Evolutionary conservation across 139 green algal genomes (phyloP).

Genomic region (Chlorokybus atmophyticus): DNA sequence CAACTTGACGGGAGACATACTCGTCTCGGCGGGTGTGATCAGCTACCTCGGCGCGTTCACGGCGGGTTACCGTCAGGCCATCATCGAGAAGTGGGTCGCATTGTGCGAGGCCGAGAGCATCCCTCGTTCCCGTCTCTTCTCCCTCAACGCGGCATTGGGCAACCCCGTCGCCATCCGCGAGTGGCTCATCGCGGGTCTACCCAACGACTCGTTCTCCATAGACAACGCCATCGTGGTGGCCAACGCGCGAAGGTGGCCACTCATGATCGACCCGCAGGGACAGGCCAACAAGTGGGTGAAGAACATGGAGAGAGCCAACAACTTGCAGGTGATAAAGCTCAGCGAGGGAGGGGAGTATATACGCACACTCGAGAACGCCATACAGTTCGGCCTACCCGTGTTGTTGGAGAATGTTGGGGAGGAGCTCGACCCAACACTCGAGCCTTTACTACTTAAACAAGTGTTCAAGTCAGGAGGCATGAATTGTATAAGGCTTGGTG

Average conservation of each 20-base stretch:
- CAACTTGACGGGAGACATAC: conserved; percentile 66
- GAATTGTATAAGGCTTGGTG: conserved; percentile 32
- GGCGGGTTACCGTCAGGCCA: conserved; percentile 16
- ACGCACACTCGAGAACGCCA: conserved; percentile 34
- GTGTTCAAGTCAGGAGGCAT: conserved; percentile 32
- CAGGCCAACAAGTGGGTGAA: conserved; percentile 38
- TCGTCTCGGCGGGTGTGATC: conserved; percentile 26
- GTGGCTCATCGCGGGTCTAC: conserved; percentile 32
- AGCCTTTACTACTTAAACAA: conserved; percentile 32
- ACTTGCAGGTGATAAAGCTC: conserved; percentile 32
- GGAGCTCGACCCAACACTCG: conserved; percentile 34
- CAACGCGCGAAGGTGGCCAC: conserved; percentile 29
- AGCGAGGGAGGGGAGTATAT: conserved; percentile 25
- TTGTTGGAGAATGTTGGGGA: conserved; percentile 36
- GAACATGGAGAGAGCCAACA: conserved; percentile 29
- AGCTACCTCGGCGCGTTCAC: conserved; percentile 35
- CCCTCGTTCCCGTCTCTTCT: conserved; percentile 12
- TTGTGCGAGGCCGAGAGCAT: conserved; percentile 17
- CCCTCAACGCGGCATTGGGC: conserved; percentile 13
- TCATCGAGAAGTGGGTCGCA: conserved; percentile 13
- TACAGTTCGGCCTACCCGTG: conserved; percentile 37
- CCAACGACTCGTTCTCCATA: conserved; percentile 30
- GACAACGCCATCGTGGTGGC: conserved; percentile 34
- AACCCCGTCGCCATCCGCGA: conserved; percentile 31
- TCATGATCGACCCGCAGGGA: conserved; percentile 38